Conservation (phyloP, 108 stramenopile genomes). For the Craspedostauros australis region DNA sequence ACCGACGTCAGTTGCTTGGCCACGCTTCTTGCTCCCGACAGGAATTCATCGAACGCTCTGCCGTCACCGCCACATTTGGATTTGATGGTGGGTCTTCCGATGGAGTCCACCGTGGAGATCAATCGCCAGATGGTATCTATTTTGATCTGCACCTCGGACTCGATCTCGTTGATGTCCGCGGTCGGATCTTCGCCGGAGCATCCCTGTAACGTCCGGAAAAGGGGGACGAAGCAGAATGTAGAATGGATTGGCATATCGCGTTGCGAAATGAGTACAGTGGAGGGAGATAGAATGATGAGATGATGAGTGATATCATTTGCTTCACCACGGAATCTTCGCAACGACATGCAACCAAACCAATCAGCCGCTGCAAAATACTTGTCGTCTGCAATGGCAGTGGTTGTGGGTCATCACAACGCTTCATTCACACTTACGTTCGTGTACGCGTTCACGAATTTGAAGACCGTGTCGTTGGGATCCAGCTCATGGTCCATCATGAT, state of each 20-base stretch:
- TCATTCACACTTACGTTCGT: slow-evolving; percentile 23
- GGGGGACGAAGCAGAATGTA: background rate
- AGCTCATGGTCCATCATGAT: background rate
- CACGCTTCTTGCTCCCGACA: slow-evolving; percentile 21
- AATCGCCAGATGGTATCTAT: slow-evolving; percentile 36
- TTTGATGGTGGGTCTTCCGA: slow-evolving; percentile 22
- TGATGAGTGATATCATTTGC: too few species aligned
- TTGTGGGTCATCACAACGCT: too few species aligned
- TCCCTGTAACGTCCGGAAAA: background rate
- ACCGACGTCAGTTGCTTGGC: slow-evolving; percentile 31
- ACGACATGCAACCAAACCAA: too few species aligned
- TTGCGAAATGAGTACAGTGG: too few species aligned
- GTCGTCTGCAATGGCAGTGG: too few species aligned
- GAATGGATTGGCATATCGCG: too few species aligned
- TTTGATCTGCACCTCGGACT: slow-evolving; percentile 5
- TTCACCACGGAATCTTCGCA: too few species aligned
- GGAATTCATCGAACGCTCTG: slow-evolving; percentile 16
- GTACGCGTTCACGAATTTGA: slow-evolving; percentile 9
- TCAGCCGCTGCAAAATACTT: too few species aligned
- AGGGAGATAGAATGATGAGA: too few species aligned
- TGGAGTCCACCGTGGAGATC: slow-evolving; percentile 32
- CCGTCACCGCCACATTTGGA: slow-evolving; percentile 25
- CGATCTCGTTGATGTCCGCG: slow-evolving; percentile 5
- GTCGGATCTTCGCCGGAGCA: slow-evolving; percentile 27
- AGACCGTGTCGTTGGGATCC: slow-evolving; percentile 1